phyloP scores from a whole-genome alignment of 176 grass and related monocot species.

The Stipa capillata region DNA sequence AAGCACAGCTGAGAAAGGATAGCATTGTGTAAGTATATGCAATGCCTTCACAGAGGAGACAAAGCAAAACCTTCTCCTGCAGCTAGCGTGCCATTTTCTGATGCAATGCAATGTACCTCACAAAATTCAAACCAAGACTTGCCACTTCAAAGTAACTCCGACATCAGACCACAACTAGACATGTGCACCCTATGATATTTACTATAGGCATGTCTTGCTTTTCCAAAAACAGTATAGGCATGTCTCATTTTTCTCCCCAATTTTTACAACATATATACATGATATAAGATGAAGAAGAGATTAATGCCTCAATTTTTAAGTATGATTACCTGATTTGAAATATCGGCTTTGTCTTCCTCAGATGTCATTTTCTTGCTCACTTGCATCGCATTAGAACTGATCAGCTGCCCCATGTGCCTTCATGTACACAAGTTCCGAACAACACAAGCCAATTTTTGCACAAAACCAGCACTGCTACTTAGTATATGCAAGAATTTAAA shows the following conservation, averaged over 20 bases:
- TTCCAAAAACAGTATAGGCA: no score
- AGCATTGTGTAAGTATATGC: background rate
- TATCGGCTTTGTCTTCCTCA: background rate
- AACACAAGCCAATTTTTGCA: background rate
- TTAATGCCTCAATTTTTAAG: background rate
- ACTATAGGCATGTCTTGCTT: background rate
- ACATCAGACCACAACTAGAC: background rate
- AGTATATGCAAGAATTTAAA: background rate
- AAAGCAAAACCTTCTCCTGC: background rate
- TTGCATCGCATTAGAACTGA: background rate
- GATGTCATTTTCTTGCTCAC: background rate
- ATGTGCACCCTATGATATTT: background rate
- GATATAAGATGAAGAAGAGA: background rate
- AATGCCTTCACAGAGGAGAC: background rate
- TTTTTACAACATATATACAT: background rate
- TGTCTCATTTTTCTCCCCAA: background rate
- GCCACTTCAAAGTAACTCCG: background rate
- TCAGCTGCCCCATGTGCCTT: constrained; percentile 30
- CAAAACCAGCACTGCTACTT: background rate
- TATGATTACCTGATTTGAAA: constrained; percentile 23
- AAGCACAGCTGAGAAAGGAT: background rate
- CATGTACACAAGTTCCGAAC: background rate
- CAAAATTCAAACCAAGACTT: background rate
- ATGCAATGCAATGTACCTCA: background rate
- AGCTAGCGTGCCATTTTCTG: background rate